These are phyloP conservation scores for Pythium graminicola DNA, from an alignment of 352 stramenopile genomes.

Conservation along the genomic window DNA sequence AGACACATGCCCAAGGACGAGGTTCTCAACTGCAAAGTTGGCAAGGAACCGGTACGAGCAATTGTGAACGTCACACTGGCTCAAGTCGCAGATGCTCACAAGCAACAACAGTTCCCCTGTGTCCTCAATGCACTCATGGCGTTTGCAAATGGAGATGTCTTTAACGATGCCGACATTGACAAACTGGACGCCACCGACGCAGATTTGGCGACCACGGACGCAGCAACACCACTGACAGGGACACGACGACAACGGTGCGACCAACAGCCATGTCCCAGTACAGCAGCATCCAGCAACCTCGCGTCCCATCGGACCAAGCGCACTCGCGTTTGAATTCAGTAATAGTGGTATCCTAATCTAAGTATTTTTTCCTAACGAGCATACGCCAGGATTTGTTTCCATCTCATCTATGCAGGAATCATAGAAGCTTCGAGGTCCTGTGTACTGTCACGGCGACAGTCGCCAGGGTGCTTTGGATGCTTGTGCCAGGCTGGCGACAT, in stretches of 20 bases:
- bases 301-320: conserved; percentile 12
- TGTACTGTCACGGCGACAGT: no score
- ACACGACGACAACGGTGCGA: conserved; percentile 18
- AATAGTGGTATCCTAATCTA: neutral
- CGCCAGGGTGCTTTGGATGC: neutral
- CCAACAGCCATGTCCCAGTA: neutral
- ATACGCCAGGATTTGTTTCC: neutral
- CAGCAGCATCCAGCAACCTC: neutral
- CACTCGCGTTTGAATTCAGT: conserved; percentile 5
- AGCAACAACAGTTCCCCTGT: conserved; percentile 66
- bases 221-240: neutral
- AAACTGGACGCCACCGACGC: conserved; percentile 27
- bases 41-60: conserved; percentile 53
- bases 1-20: conserved; percentile 42
- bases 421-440: neutral
- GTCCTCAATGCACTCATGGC: conserved; percentile 80
- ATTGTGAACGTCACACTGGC: conserved; percentile 79
- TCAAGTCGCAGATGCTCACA: conserved; percentile 45
- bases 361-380: neutral
- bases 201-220: conserved; percentile 2
- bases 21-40: conserved; percentile 50
- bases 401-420: neutral
- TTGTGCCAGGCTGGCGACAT: neutral
- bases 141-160: conserved; percentile 63
- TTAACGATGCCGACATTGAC: conserved; percentile 38